Evolutionary conservation across 148 eudicot genomes (phyloP).

Genomic region (Spergularia bocconei): DNA sequence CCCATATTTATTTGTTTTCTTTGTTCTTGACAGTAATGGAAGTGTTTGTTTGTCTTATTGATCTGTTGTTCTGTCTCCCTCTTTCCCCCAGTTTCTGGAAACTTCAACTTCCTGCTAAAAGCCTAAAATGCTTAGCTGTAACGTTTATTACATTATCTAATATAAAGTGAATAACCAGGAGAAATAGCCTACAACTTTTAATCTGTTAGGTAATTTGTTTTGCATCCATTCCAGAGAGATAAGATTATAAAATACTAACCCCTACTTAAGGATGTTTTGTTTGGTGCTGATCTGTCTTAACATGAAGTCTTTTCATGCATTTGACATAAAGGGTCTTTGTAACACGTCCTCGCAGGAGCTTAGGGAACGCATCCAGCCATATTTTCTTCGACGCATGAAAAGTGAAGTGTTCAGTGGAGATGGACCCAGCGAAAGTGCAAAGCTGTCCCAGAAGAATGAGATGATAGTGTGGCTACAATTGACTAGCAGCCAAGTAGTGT

Average conservation of each 20-base stretch:
- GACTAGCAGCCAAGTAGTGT: slow-evolving; percentile 75
- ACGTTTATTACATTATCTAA: not conserved
- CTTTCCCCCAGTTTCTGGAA: not conserved
- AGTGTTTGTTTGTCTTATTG: not conserved
- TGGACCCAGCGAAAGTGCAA: slow-evolving; percentile 35
- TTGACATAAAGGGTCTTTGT: not conserved
- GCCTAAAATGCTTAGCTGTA: not conserved
- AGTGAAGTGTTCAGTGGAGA: slow-evolving; percentile 76
- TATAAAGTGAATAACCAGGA: not conserved
- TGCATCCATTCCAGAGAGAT: not conserved
- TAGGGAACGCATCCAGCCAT: slow-evolving; percentile 86
- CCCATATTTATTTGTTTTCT: not conserved
- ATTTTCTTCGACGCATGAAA: slow-evolving; percentile 88
- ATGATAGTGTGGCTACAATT: slow-evolving; percentile 83
- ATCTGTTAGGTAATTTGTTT: not conserved
- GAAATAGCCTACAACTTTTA: not conserved
- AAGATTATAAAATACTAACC: not conserved
- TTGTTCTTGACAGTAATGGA: not conserved
- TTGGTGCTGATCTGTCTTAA: not conserved
- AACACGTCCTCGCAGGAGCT: slow-evolving; percentile 47
- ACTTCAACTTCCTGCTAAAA: not conserved
- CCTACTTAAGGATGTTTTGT: not conserved
- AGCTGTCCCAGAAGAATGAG: slow-evolving; percentile 87
- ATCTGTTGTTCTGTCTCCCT: not conserved
- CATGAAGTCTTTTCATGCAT: not conserved